Evolutionary conservation across 805 yeast genomes (phyloP), one percentile per base, ranked within the genome.

Genomic region (Candida namnaoensis): DNA sequence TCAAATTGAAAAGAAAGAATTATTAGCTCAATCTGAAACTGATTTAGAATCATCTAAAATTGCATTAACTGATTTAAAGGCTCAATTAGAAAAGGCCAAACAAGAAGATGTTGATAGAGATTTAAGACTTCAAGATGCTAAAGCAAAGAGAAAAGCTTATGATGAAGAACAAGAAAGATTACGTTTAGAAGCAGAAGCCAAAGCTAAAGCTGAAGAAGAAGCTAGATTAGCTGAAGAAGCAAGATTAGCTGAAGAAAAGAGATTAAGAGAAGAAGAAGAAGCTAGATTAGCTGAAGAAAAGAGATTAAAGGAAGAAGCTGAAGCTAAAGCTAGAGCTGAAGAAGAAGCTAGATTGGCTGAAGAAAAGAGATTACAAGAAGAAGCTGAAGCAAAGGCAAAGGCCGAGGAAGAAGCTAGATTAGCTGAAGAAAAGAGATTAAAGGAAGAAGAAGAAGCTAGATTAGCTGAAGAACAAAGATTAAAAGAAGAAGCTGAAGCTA

Each of bases 121-220:
- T 9, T 32, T 45, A 7, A 52, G 60, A 46, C 32, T 56, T 10
- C 41, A 40, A 32, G 53, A 52, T 3, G 60, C 60, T 27, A 41
- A 39, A 32, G 32, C 38, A 15, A 50, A 54, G 41, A 50, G 59
- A 47, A 44, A 46, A n/a, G 40, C 15, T 0, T 54, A 45, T 34
- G 59, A 49, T 12, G 48, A 38, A 12, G 51, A 48, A 26, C 44
- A 48, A 35, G 51, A 44, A 15, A 41, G 41, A 35, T 23, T 42
- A 19, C 44, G 46, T 14, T 34, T 37, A 9, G 49, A 47, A 35
- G 46, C 45, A 9, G 48, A 48, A 39, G 46, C 44, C 35, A 43
- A 32, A n/a, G 41, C 44, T 26, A 44, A 49, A 28, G 37, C 36
- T 27, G 41, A 19, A 13, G 30, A 37, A 37, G 37, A 24, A 27